Conservation (phyloP, 139 green algal species). For the Chlamydomonas eustigma region DNA sequence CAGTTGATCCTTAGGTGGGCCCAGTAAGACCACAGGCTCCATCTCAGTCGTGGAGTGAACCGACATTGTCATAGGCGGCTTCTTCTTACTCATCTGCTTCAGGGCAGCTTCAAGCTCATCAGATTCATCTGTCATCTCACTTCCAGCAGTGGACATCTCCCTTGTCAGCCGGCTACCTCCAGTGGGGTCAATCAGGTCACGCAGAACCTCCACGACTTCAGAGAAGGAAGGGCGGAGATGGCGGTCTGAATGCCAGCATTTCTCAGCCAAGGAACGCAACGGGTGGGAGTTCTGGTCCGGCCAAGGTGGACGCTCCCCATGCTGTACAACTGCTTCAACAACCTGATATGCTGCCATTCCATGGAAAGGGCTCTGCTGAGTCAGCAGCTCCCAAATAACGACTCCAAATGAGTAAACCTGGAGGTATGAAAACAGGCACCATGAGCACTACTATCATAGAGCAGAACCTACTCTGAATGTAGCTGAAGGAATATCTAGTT, state of each 20-base stretch:
- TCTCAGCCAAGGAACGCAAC: slow-evolving; percentile 17
- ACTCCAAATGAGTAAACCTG: slow-evolving; percentile 30
- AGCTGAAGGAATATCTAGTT: no score
- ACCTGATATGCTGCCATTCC: slow-evolving; percentile 30
- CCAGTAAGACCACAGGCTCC: slow-evolving; percentile 1
- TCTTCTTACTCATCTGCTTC: not conserved
- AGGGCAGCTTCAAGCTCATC: slow-evolving; percentile 37
- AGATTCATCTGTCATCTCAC: slow-evolving; percentile 24
- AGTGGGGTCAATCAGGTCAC: slow-evolving; percentile 1
- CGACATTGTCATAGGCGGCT: not conserved
- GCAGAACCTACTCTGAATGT: no score
- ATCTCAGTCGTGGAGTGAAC: not conserved
- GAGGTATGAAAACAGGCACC: no score
- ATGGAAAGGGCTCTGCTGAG: slow-evolving; percentile 20
- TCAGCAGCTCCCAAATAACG: slow-evolving; percentile 39
- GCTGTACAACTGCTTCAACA: slow-evolving; percentile 26
- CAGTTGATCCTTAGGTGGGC: slow-evolving; percentile 11
- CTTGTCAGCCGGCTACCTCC: not conserved
- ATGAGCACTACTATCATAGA: no score
- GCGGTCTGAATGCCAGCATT: slow-evolving; percentile 28
- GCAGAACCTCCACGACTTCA: slow-evolving; percentile 25
- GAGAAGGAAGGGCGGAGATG: slow-evolving; percentile 17
- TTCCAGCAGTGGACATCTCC: not conserved
- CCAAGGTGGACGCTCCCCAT: slow-evolving; percentile 20
- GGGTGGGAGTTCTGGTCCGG: not conserved